A percentile compares a stretch with the other conserved stretches of the same genome.
Evolutionary conservation across 1,284 basidiomycete species (phyloP).

Genomic region (Ganoderma leucocontextum): DNA sequence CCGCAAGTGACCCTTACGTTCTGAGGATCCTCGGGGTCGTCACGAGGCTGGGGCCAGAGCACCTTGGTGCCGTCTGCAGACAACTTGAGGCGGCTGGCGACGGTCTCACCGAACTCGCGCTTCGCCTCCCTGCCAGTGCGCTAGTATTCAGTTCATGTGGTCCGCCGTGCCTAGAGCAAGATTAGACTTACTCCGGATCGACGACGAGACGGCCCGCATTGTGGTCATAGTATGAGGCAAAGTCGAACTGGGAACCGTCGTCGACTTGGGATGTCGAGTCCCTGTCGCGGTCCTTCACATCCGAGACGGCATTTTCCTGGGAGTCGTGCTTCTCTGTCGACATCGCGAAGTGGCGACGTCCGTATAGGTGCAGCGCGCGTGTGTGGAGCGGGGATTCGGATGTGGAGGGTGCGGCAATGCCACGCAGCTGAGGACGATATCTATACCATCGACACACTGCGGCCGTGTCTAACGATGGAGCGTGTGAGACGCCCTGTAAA

Average conservation of each 20-base stretch:
- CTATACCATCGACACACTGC: background rate
- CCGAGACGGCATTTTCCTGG: slow-evolving; percentile 13
- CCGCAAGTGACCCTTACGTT: slow-evolving; percentile 52
- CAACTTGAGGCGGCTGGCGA: slow-evolving; percentile 59
- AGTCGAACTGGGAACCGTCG: slow-evolving; percentile 44
- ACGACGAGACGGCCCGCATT: slow-evolving; percentile 67
- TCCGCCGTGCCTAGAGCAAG: background rate
- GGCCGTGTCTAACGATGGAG: background rate
- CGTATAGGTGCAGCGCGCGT: background rate
- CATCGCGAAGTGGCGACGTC: slow-evolving; percentile 7
- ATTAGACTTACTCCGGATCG: slow-evolving; percentile 58
- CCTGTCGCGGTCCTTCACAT: slow-evolving; percentile 21
- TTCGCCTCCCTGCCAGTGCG: slow-evolving; percentile 54
- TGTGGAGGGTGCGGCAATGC: background rate
- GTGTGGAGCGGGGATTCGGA: background rate
- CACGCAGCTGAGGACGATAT: background rate
- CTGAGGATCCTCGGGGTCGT: slow-evolving; percentile 70
- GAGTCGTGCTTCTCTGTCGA: slow-evolving; percentile 25
- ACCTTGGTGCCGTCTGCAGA: slow-evolving; percentile 57
- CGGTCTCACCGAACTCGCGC: slow-evolving; percentile 57
- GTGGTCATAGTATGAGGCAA: slow-evolving; percentile 60
- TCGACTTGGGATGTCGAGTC: slow-evolving; percentile 19
- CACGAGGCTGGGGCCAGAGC: slow-evolving; percentile 70
- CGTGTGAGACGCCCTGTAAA: slow-evolving; percentile 1
- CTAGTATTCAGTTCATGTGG: slow-evolving; percentile 18